These are phyloP conservation scores for Fusarium secorum DNA, from an alignment of 2,329 filamentous ascomycete species.

Conservation along the genomic window DNA sequence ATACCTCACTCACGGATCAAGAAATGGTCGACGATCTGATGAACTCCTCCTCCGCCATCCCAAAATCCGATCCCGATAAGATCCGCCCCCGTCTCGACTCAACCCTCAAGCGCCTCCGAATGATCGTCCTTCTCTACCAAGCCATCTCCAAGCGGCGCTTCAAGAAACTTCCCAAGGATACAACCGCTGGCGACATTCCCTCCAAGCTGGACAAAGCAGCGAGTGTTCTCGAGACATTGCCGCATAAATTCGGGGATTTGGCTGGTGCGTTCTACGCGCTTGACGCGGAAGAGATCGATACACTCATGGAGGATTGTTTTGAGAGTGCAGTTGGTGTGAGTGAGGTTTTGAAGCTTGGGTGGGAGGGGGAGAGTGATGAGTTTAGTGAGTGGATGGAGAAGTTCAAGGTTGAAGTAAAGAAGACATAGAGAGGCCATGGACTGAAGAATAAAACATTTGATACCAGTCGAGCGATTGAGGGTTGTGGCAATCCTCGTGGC, in stretches of 20 bases:
- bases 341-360: conserved; percentile 64
- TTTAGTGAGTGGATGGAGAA: conserved; percentile 79
- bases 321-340: conserved; percentile 64
- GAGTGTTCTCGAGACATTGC: conserved; percentile 64
- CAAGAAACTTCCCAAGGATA: conserved; percentile 60
- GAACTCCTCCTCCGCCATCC: conserved; percentile 66
- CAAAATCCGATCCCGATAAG: conserved; percentile 67
- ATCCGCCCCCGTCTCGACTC: conserved; percentile 72
- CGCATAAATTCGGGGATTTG: conserved; percentile 74
- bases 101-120: conserved; percentile 70
- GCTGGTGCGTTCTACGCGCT: conserved; percentile 77
- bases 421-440: conserved; percentile 32
- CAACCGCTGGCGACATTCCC: conserved; percentile 45
- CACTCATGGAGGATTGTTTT: conserved; percentile 66
- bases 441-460: not conserved
- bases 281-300: conserved; percentile 65
- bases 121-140: conserved; percentile 73
- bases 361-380: conserved; percentile 73
- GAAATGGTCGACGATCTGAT: conserved; percentile 74
- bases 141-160: conserved; percentile 75
- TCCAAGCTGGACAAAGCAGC: conserved; percentile 65
- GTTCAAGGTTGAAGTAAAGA: conserved; percentile 62
- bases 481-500: conserved; percentile 7
- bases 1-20: conserved; percentile 53
- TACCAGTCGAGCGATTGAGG: conserved; percentile 37